Evolutionary conservation across 176 grass and related monocot genomes (phyloP), one percentile per base, ranked within the genome.

Genomic region (Carex myosuroides): DNA sequence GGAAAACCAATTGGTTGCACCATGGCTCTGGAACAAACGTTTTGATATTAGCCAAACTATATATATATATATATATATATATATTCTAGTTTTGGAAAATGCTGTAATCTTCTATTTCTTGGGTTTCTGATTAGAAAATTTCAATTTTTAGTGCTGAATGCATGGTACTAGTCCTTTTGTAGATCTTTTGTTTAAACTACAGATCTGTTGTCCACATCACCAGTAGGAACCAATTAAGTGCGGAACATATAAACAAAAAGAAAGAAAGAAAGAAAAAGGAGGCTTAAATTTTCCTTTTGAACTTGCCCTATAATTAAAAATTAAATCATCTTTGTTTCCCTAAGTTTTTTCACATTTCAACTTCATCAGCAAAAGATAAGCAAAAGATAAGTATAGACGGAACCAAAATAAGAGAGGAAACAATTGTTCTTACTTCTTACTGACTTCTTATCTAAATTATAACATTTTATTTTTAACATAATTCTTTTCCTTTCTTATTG

Each of bases 311-410:
- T 71, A 13, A 33, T 56, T 57, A 3, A 30, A 55, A 7, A 8
- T 78, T 56, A 78, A 57, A 18, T 78, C 73, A 56, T 56, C 24
- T 78, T 78, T 78, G 73, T 54, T 78, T 56, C 9, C 13, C 52
- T 32, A 13, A 21, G 13, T 6, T 33, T 57, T 77, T 77, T 56
- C 3, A 57, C 21, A 10, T 78, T 78, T 30, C 46, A 77, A 35
- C 6, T 56, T 56, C 18, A 57, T 6, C 13, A 78, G 26, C 13
- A 56, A 78, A 78, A 78, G 21, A 78, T 2, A 13, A 78, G 24
- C 12, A 56, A 78, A 78, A 78, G 48, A 78, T 6, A 13, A 73
- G 68, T 46, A 42, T 44, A 71, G 37, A 44, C 2, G 3, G 29
- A 70, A 70, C 16, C 66, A n/a, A 70, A 41, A 70, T 70, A 48